Evolutionary conservation across 768 basidiomycete genomes (phyloP).

Genomic region (Scleroderma citrinum): DNA sequence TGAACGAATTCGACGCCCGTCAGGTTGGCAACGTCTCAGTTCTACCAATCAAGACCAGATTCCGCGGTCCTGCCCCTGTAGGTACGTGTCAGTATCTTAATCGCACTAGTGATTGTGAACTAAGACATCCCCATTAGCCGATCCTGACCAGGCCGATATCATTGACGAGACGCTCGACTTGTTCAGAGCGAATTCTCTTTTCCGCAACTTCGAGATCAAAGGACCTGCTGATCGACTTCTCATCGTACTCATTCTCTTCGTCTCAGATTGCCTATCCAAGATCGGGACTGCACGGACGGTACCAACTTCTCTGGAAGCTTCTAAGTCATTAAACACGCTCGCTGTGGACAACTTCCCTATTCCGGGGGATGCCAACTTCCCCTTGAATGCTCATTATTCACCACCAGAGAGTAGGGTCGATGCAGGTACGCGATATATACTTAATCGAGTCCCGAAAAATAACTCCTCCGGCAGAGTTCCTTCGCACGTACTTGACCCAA

Average conservation of each 20-base stretch:
- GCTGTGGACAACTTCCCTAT: conserved; percentile 91
- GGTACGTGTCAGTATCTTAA: conserved; percentile 37
- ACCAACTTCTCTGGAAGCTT: conserved; percentile 77
- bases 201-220: conserved; percentile 99
- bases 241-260: conserved; percentile 95
- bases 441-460: neutral
- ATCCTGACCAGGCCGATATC: conserved; percentile 76
- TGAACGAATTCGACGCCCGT: conserved; percentile 80
- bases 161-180: conserved; percentile 94
- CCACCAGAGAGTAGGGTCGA: conserved; percentile 71
- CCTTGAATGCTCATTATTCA: conserved; percentile 88
- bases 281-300: conserved; percentile 66
- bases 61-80: conserved; percentile 87
- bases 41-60: conserved; percentile 85
- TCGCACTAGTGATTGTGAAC: conserved; percentile 7
- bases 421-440: conserved; percentile 52
- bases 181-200: conserved; percentile 97
- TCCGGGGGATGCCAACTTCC: conserved; percentile 94
- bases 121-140: conserved; percentile 44
- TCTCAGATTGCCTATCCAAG: conserved; percentile 95
- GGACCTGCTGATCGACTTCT: conserved; percentile 93
- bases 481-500: conserved; percentile 88
- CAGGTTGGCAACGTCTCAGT: conserved; percentile 87
- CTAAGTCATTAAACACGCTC: conserved; percentile 83
- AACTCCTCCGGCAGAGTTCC: conserved; percentile 53